Evolutionary conservation across 2,329 filamentous ascomycete species (phyloP).

Genomic region (Fusarium fracticaudum): DNA sequence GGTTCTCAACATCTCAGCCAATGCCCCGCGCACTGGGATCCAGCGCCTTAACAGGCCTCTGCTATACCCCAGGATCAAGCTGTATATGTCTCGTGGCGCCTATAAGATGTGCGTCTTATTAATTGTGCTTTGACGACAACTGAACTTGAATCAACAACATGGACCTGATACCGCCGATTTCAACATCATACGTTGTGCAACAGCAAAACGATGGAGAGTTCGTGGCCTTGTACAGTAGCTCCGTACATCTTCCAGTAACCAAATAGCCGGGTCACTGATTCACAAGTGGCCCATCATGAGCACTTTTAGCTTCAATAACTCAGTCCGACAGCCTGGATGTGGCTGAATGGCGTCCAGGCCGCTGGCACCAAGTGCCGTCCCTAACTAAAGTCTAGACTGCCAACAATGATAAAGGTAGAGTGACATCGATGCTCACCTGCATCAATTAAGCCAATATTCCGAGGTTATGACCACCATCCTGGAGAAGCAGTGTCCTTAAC

Average conservation of each 20-base stretch:
- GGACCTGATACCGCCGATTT: background rate
- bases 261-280: conserved; percentile 7
- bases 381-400: background rate
- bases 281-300: conserved; percentile 1
- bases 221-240: background rate
- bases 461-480: background rate
- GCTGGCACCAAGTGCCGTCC: conserved; percentile 20
- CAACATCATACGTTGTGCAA: background rate
- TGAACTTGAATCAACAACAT: background rate
- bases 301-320: conserved; percentile 11
- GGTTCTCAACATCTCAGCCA: background rate
- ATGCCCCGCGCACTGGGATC: conserved; percentile 2
- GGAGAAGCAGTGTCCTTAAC: background rate
- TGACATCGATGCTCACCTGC: background rate
- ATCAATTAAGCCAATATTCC: conserved; percentile 6
- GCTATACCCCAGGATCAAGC: conserved; percentile 9
- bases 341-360: conserved; percentile 21
- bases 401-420: conserved; percentile 12
- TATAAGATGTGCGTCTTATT: background rate
- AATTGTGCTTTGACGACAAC: background rate
- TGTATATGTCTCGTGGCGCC: conserved; percentile 17
- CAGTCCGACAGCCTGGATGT: conserved; percentile 29
- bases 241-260: background rate
- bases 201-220: background rate
- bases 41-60: conserved; percentile 13